These are phyloP conservation scores for Skeletonema menzelii DNA, from an alignment of 108 stramenopile species.

Conservation along the genomic window DNA sequence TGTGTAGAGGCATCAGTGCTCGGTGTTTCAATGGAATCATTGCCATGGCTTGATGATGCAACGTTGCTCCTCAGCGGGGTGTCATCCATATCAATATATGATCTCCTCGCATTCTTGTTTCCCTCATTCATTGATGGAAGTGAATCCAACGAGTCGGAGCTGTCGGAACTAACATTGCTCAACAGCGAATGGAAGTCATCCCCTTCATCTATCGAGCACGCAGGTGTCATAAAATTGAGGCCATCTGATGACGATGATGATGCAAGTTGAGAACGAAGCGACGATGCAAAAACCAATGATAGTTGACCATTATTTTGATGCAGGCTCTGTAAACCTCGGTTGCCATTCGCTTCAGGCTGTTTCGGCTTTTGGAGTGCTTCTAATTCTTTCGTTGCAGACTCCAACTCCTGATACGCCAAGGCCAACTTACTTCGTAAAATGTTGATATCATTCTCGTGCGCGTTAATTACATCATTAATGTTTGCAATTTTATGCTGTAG, in stretches of 20 bases:
- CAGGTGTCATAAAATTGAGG: slow-evolving; percentile 25
- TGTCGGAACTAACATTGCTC: slow-evolving; percentile 10
- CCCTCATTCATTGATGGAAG: slow-evolving; percentile 14
- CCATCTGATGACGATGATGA: slow-evolving; percentile 30
- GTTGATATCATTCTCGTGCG: slow-evolving; percentile 31
- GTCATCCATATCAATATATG: slow-evolving; percentile 9
- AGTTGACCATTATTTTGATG: slow-evolving; percentile 3
- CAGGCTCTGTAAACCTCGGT: slow-evolving; percentile 1
- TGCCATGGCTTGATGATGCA: background rate
- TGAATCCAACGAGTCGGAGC: slow-evolving; percentile 24
- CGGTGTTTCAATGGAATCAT: slow-evolving; percentile 23
- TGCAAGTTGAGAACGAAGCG: slow-evolving; percentile 17
- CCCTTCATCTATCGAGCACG: slow-evolving; percentile 14
- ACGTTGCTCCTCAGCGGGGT: slow-evolving; percentile 29
- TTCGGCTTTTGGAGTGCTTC: slow-evolving; percentile 11
- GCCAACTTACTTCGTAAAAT: slow-evolving; percentile 29
- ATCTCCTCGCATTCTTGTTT: background rate
- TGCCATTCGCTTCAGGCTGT: slow-evolving; percentile 22
- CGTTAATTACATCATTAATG: slow-evolving; percentile 26
- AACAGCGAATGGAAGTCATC: slow-evolving; percentile 32
- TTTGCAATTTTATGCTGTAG: slow-evolving; percentile 30
- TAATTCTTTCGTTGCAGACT: slow-evolving; percentile 31
- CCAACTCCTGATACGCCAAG: slow-evolving; percentile 30
- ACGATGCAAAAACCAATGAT: slow-evolving; percentile 4
- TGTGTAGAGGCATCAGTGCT: slow-evolving; percentile 32